Base-by-base conservation (phyloP, 2,329 filamentous ascomycete species). In the Nemania sp. region DNA sequence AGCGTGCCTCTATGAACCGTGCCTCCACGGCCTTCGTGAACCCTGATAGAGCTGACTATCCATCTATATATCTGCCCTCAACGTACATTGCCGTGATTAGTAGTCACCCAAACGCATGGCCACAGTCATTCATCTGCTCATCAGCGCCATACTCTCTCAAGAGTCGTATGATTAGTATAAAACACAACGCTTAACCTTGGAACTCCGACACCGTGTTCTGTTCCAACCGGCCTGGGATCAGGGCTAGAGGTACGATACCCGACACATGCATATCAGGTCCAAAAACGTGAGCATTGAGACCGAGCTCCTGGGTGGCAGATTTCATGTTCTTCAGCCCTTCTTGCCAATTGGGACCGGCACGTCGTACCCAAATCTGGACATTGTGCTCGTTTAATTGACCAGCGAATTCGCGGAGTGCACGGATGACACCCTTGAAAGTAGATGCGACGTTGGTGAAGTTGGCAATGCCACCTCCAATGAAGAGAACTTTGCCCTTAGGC, bases 321-420 rank as follows among this genome's bases (percentile, higher is more conserved):
- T 97, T 97, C 85, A 99, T 97, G 86, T 97, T 99, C 87, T 96
- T 97, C 64, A 99, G 88, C 79, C 94, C 94, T 79, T 99, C 94
- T 79, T 99, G 94, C 86, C 96, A 99, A 84, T 99, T 99, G 76
- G 94, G 94, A 57, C 94, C 91, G 48, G 94, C 83, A 76, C 84
- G 83, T 70, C 84, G 81, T 61, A 97, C 92, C 94, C 93, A 97
- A 80, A 97, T 97, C 78, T 96, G 88, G 63, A 94, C 90, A 70
- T 96, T 96, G 86, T 99, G 94, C 84, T 99, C 94, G 71, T 86
- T 85, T 65, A 99, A 84, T 61, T 88, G 82, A 61, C 86, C 86
- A 57, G 92, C 84, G 66, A 93, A 91, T 77, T 97, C 94, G 64
- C 93, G 87, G 63, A 99, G 84, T 56, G 94, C 94, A 66, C 91